Percentiles rank a stretch among this genome's conserved stretches.
Evolutionary conservation across 306 rosid genomes (phyloP).

Genomic region (Glycine tomentella): DNA sequence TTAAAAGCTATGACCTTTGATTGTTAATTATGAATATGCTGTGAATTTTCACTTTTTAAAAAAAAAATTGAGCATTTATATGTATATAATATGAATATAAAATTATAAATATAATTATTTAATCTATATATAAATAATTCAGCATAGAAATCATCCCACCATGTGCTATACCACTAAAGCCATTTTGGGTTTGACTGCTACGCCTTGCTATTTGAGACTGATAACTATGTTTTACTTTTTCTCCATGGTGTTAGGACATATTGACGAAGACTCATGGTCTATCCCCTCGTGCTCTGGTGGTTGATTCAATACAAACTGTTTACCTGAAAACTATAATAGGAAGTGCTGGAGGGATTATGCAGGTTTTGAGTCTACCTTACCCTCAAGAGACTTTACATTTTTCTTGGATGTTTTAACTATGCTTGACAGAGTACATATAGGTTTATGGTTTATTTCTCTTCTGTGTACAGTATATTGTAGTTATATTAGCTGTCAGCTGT

Average conservation of each 20-base stretch:
- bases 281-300: conserved; percentile 72
- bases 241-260: conserved; percentile 71
- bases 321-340: conserved; percentile 71
- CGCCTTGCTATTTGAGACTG: background rate
- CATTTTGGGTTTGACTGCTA: background rate
- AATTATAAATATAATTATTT: background rate
- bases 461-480: background rate
- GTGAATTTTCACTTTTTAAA: background rate
- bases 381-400: background rate
- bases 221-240: background rate
- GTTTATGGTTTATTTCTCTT: background rate
- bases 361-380: conserved; percentile 59
- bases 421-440: background rate
- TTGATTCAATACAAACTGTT: conserved; percentile 95
- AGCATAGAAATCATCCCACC: background rate
- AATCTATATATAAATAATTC: background rate
- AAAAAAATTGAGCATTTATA: background rate
- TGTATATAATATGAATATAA: background rate
- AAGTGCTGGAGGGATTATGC: conserved; percentile 79
- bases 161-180: background rate
- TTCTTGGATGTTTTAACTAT: conserved; percentile 33
- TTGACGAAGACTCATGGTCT: conserved; percentile 66
- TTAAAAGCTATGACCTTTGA: background rate
- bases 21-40: background rate
- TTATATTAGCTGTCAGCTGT: background rate